Conservation (phyloP, 768 basidiomycete species). For the Russula emetica region DNA sequence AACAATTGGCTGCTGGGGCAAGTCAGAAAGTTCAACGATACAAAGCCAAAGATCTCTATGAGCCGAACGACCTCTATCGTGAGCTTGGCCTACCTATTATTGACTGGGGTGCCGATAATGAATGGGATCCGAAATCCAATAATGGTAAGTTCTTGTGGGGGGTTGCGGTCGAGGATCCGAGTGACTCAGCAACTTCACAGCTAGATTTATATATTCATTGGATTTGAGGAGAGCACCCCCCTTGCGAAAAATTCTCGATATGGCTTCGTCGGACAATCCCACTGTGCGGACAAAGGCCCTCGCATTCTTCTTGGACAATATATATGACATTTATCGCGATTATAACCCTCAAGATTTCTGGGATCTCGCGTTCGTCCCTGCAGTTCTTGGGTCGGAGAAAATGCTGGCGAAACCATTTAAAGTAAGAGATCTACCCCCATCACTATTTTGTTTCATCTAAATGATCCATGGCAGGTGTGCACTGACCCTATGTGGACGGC, state of each 20-base stretch:
- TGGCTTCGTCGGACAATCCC: conserved; percentile 58
- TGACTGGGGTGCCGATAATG: conserved; percentile 76
- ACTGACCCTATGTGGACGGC: conserved; percentile 59
- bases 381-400: conserved; percentile 47
- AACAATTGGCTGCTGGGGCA: conserved; percentile 28
- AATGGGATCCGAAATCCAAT: conserved; percentile 79
- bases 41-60: conserved; percentile 71
- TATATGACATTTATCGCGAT: conserved; percentile 52
- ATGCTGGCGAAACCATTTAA: conserved; percentile 61
- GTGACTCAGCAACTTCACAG: conserved; percentile 38
- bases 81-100: conserved; percentile 74
- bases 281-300: conserved; percentile 58
- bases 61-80: conserved; percentile 70
- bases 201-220: conserved; percentile 71
- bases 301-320: conserved; percentile 78
- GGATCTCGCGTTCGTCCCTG: conserved; percentile 74
- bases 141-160: conserved; percentile 55
- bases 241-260: conserved; percentile 55
- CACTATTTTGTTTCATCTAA: neutral
- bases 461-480: conserved; percentile 57
- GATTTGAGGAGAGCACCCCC: conserved; percentile 68
- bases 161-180: neutral
- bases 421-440: conserved; percentile 40
- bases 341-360: conserved; percentile 53
- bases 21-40: conserved; percentile 35